Evolutionary conservation across 2,329 filamentous ascomycete species (phyloP).

Genomic region (Fusarium keratoplasticum): DNA sequence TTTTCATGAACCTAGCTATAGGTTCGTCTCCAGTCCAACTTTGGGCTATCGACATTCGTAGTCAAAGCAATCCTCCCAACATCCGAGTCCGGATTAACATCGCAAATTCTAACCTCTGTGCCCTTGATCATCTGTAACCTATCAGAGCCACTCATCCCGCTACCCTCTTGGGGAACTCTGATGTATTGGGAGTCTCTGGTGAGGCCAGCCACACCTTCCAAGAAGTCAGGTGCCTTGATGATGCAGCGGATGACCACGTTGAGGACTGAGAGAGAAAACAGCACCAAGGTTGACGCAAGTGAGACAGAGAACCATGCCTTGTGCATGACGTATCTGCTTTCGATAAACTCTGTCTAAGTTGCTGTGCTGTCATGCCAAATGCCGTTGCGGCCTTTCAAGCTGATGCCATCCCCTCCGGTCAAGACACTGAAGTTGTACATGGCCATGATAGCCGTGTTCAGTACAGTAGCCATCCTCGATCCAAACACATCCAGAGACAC

Average conservation of each 20-base stretch:
- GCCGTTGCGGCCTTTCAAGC: not conserved
- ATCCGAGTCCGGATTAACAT: slow-evolving; percentile 1
- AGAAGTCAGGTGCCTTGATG: slow-evolving; percentile 15
- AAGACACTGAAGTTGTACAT: not conserved
- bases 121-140: slow-evolving; percentile 1
- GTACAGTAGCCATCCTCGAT: not conserved
- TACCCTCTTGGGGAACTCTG: not conserved
- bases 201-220: slow-evolving; percentile 9
- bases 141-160: slow-evolving; percentile 3
- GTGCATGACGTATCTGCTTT: slow-evolving; percentile 6
- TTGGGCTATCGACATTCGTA: not conserved
- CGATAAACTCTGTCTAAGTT: slow-evolving; percentile 3
- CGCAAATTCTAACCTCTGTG: not conserved
- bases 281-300: not conserved
- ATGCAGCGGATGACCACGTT: slow-evolving; percentile 1
- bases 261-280: not conserved
- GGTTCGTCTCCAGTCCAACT: not conserved
- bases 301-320: slow-evolving; percentile 7
- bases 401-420: not conserved
- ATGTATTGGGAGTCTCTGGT: slow-evolving; percentile 12
- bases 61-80: slow-evolving; percentile 11
- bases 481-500: not conserved
- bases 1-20: not conserved
- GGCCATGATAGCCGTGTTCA: not conserved
- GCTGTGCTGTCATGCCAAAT: slow-evolving; percentile 7